Evolutionary conservation across 208 protist species (phyloP), one percentile per base, ranked within the genome.

Genomic region (Jaenimonas drosophilae): DNA sequence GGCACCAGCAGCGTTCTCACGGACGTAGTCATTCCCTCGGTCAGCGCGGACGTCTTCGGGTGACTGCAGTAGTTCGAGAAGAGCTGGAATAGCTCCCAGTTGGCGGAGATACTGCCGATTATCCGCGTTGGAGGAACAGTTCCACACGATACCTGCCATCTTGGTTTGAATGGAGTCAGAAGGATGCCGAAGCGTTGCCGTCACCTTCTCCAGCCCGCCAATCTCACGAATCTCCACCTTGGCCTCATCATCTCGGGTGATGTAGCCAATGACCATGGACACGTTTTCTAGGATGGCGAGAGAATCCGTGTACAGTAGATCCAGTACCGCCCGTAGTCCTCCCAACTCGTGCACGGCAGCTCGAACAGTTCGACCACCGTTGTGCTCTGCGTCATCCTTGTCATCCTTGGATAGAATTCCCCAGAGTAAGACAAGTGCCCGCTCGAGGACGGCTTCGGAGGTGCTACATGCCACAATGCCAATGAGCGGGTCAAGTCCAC

Each of bases 211-310:
- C 34, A 96, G 56, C 11, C 91, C 91, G 21, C 81, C 77, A 30
- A 73, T 67, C 34, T 93, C 78, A 21, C 91, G 77, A 6, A 96
- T 85, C 42, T 76, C 71, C 41, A 73, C 64, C 56, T 96, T 96
- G 24, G 79, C 88, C 9, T 65, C 60, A 20, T 96, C 84, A 40
- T 96, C 85, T 37, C 91, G 76, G 9, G 91, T 96, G 48, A 96
- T 80, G 73, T 95, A 96, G 16, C 86, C 91, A 40, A 96, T 88
- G 4, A 91, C 76, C 73, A 95, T 96, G 21, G 79, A 82, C 16
- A 89, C 83, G 53, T 95, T 94, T 46, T 96, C 91, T 23, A 96
- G 62, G 53, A 96, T 91, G 2, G 71, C 61, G 31, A 89, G 63
- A 20, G 86, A 93, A 57, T 93, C 80, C 7, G 81, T 95, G 59